Conservation (phyloP, 1,284 basidiomycete genomes). For the Irpex lacteus region DNA sequence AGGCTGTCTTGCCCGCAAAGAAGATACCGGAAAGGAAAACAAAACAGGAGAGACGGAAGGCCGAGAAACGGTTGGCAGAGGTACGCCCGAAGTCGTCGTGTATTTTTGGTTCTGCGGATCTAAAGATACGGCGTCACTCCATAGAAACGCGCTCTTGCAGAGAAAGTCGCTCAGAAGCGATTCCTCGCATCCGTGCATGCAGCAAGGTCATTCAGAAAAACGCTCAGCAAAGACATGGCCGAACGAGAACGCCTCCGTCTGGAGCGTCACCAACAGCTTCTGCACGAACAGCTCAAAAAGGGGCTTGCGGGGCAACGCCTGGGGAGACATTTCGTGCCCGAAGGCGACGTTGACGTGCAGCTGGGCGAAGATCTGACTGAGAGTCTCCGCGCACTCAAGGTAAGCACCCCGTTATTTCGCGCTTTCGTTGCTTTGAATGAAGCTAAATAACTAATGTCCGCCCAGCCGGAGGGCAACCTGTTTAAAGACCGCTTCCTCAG, state of each 20-base stretch:
- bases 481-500: constrained; percentile 88
- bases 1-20: constrained; percentile 34
- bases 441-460: constrained; percentile 1
- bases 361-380: constrained; percentile 91
- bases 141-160: constrained; percentile 64
- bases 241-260: constrained; percentile 41
- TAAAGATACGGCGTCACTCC: not conserved
- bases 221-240: constrained; percentile 38
- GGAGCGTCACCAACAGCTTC: constrained; percentile 36
- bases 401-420: constrained; percentile 29
- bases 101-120: not conserved
- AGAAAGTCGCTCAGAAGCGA: constrained; percentile 55
- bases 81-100: constrained; percentile 34
- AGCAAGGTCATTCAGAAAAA: constrained; percentile 50
- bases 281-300: constrained; percentile 42
- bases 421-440: not conserved
- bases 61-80: constrained; percentile 57
- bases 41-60: constrained; percentile 66
- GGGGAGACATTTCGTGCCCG: constrained; percentile 76
- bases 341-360: constrained; percentile 78
- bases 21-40: constrained; percentile 68
- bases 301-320: constrained; percentile 70
- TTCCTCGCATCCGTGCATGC: constrained; percentile 54
- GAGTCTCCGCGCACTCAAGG: constrained; percentile 82
- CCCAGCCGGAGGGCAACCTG: constrained; percentile 87